Base-by-base conservation (phyloP, 345 rosid genomes). In the Eucalyptus tenuipes region DNA sequence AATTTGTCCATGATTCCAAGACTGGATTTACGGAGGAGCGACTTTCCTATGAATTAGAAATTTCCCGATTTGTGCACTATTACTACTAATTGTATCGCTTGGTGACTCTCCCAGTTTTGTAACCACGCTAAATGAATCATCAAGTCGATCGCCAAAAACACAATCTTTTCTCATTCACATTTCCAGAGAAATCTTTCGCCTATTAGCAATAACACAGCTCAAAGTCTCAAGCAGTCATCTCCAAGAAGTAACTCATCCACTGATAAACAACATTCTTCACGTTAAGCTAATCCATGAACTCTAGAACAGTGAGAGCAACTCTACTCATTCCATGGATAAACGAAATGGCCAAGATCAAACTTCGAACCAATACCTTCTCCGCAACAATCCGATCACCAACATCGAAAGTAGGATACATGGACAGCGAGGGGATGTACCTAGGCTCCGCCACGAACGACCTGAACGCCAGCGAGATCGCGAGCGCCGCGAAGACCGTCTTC, bases 361-460 rank as follows among this genome's bases (percentile, higher is more conserved):
- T 22, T 8, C 44, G 75, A 89, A 85, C 37, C 52, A 85, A 33
- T 89, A 97, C 99, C 99, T 98, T 98, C 93, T 98, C 99, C 17
- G 99, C 98, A 88, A 97, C 95, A 87, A 97, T 90, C 90, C 98
- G 94, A 88, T 98, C 99, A 85, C 99, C 99, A 45, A 96, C 98
- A 92, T 97, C 98, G 91, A 98, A 97, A 31, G 98, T 97, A 49
- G 99, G 99, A 94, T 97, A 98, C 99, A 98, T 98, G 49, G 99
- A 98, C 95, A 98, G 90, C 86, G 99, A 97, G 91, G 99, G 99
- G 90, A 98, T 98, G 90, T 91, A 98, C 92, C 99, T 94, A 5
- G 99, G 98, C 94, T 98, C 99, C 20, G 99, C 99, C 80, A 97
- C 93, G 82, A 98, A 95, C 82, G 94, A 88, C 90, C 98, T 91